Conservation (phyloP, 306 rosid species). For the Clitoria ternatea region DNA sequence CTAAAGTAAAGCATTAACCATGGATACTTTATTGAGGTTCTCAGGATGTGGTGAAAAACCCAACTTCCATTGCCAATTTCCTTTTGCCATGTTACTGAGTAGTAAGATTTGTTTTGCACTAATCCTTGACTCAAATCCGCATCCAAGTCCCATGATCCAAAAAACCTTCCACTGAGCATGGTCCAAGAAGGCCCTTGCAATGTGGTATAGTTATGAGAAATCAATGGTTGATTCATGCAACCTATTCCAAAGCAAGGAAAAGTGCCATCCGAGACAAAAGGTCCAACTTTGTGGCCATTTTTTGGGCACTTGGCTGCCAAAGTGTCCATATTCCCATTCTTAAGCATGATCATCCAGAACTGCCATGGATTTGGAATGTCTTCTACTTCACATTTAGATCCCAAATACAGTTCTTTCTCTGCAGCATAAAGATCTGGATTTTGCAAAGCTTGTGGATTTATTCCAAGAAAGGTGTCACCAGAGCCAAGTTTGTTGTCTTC, state of each 20-base stretch:
- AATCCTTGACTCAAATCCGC: background rate
- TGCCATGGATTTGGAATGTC: constrained; percentile 62
- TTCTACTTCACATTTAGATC: constrained; percentile 42
- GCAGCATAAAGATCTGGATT: constrained; percentile 52
- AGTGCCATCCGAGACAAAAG: constrained; percentile 29
- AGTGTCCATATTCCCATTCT: constrained; percentile 63
- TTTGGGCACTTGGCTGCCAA: constrained; percentile 33
- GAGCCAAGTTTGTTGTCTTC: constrained; percentile 50
- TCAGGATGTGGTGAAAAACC: constrained; percentile 51
- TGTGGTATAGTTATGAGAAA: constrained; percentile 46
- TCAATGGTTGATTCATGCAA: constrained; percentile 67
- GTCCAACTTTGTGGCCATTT: constrained; percentile 39
- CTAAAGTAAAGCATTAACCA: constrained; percentile 75
- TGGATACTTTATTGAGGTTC: constrained; percentile 62
- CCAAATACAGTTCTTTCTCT: constrained; percentile 50
- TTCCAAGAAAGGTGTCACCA: constrained; percentile 43
- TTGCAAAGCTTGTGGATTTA: constrained; percentile 8
- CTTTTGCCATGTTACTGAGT: constrained; percentile 63
- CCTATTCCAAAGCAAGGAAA: constrained; percentile 71
- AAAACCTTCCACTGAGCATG: constrained; percentile 48
- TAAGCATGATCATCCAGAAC: constrained; percentile 77
- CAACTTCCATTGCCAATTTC: constrained; percentile 50
- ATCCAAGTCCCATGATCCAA: constrained; percentile 55
- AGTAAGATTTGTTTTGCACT: constrained; percentile 34
- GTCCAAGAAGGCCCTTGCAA: constrained; percentile 26